Base-by-base conservation (phyloP, 352 stramenopile species). In the Pythium dissotocum region DNA sequence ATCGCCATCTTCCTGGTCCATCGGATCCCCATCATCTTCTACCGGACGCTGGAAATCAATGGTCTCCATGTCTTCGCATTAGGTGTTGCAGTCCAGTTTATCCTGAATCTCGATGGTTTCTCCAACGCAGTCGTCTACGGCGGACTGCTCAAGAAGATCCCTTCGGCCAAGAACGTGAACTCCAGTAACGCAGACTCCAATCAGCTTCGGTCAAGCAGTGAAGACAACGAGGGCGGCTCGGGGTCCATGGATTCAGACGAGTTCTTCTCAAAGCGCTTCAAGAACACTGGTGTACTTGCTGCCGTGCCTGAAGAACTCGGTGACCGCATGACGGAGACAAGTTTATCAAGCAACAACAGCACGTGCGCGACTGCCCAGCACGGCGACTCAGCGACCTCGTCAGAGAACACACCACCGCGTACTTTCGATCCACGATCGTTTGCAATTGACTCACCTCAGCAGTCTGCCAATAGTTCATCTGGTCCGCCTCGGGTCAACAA, bases 121-220 rank as follows among this genome's bases (percentile, higher is more conserved):
- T 89, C 80, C 26, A 91, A 90, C 64, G 78, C 83, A 6, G 82
- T 93, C 36, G 77, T 93, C 21, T 91, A 90, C 64, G 83, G 82
- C 18, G 83, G 85, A 0, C 73, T 93, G 33, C 90, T 76, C 48
- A 62, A 65, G 49, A 71, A 70, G 59, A 56, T 69, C n/a, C 59
- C 64, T 5, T 21, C 36, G 5, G 52, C 53, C 9, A 61, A 49
- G 21, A 36, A 40, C 32, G 65, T 35, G 21, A 13, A 30, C 13
- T 57, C 51, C n/a, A 14, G 21, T 4, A 26, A 14, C 13, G 18
- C n/a, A 4, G 56, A 55, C 18, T 24, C 35, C 26, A 48, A 36
- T 14, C 63, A 48, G 16, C 8, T 69, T n/a, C 55, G 63, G 8
- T 63, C 56, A 18, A 70, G 56, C 21, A 65, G 48, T 35, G 56